Base-by-base conservation (phyloP, 306 rosid genomes). In the Lathyrus sativus region DNA sequence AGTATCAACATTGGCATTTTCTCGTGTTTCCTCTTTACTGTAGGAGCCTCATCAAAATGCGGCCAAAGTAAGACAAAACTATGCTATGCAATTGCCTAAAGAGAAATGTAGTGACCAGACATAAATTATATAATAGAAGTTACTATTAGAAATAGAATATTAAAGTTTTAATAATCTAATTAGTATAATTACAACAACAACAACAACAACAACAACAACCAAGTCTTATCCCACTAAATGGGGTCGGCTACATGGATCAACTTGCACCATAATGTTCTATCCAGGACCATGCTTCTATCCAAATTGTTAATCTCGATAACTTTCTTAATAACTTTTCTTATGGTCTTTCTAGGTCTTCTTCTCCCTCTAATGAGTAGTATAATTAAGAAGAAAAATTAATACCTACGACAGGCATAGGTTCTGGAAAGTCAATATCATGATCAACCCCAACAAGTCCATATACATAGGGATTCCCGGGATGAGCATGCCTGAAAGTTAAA, bases 381-480 rank as follows among this genome's bases (percentile, higher is more conserved):
- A 62, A 68, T 31, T 35, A 35, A 35, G 39, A 35, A 35, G 39
- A 35, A 35, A 35, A 35, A 35, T 5, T 6, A 7, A 35, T 35
- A 35, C 98, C 98, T 73, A 86, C 85, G 15, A 92, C 93, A 66
- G 98, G 98, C 96, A 92, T 92, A 51, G 98, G 96, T 77, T 92
- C 98, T 14, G 98, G 98, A 77, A 92, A 92, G 83, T 92, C 92
- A 48, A 92, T 91, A 79, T 92, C 96, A 11, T 88, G 88, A 81
- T 92, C 96, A 42, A 83, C 84, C 65, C 88, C 96, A 64, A 82
- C 96, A 80, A 92, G 96, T 64, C 98, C 98, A 44, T 88, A 92
- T 68, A 92, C 98, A 72, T 92, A 92, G 11, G 98, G 98, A 76
- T 83, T 92, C 65, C 98, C 98, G 24, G 98, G 98, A 87, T 89